Percentiles rank a stretch among this genome's conserved stretches.
Evolutionary conservation across 192 early-diverging fungal species (phyloP).

Genomic region (Coemansia sp.): DNA sequence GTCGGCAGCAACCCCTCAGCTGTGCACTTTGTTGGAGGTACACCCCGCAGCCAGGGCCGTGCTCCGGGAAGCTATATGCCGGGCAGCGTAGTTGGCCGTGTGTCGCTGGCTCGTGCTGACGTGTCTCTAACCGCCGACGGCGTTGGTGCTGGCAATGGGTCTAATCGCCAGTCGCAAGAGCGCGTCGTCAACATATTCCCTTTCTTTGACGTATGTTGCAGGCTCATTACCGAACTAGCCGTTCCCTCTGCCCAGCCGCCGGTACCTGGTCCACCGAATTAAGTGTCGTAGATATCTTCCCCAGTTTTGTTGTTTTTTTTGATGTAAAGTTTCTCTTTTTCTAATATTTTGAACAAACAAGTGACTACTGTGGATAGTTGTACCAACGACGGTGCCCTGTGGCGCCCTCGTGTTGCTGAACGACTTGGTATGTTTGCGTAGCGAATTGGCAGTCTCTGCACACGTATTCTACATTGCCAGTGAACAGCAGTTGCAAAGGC

Average conservation of each 20-base stretch:
- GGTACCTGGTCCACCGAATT: background rate
- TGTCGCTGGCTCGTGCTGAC: slow-evolving; percentile 48
- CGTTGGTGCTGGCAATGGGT: slow-evolving; percentile 47
- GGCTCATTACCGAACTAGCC: slow-evolving; percentile 93
- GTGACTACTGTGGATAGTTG: slow-evolving; percentile 44
- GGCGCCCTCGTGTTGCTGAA: slow-evolving; percentile 41
- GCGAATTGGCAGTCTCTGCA: slow-evolving; percentile 49
- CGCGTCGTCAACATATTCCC: slow-evolving; percentile 70
- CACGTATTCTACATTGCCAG: slow-evolving; percentile 41
- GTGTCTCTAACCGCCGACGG: slow-evolving; percentile 53
- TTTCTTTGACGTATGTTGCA: slow-evolving; percentile 95
- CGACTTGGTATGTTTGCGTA: slow-evolving; percentile 24
- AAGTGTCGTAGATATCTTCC: background rate
- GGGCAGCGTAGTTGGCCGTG: slow-evolving; percentile 50
- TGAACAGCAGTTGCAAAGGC: slow-evolving; percentile 31
- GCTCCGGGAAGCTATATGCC: slow-evolving; percentile 55
- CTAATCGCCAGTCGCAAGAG: slow-evolving; percentile 55
- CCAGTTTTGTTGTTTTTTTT: background rate
- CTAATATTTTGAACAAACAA: background rate
- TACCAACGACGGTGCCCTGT: slow-evolving; percentile 52
- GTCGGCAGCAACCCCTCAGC: slow-evolving; percentile 19
- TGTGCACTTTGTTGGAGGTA: slow-evolving; percentile 37
- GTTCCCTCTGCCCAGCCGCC: slow-evolving; percentile 53
- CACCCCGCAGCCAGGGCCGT: slow-evolving; percentile 53
- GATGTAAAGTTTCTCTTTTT: background rate